Percentiles rank a stretch among this genome's conserved stretches.
phyloP scores from a whole-genome alignment of 768 basidiomycete genomes.

The Boletellus emodensis region DNA sequence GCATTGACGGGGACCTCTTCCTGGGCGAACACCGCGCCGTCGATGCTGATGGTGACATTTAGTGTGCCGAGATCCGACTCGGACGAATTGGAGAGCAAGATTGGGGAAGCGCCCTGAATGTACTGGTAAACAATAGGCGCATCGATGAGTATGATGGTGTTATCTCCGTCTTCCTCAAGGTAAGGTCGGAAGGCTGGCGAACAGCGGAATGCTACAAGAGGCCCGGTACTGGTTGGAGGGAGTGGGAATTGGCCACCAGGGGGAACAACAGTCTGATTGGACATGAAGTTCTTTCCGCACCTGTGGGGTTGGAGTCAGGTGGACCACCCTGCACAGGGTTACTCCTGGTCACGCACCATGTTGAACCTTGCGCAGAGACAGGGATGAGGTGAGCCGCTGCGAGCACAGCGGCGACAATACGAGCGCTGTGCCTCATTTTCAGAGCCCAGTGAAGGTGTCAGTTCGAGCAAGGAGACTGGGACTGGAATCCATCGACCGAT shows the following conservation, averaged over 20 bases:
- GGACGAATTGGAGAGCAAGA: slow-evolving; percentile 16
- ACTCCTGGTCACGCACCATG: slow-evolving; percentile 19
- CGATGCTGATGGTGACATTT: slow-evolving; percentile 32
- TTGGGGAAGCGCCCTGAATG: slow-evolving; percentile 33
- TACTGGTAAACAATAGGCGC: slow-evolving; percentile 34
- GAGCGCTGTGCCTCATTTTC: slow-evolving; percentile 17
- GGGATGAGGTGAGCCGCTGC: slow-evolving; percentile 6
- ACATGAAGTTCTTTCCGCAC: slow-evolving; percentile 51
- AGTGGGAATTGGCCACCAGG: slow-evolving; percentile 45
- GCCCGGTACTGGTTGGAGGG: slow-evolving; percentile 30
- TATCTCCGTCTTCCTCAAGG: slow-evolving; percentile 37
- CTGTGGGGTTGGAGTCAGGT: slow-evolving; percentile 22
- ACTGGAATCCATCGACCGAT: too few relatives aligned
- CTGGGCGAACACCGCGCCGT: slow-evolving; percentile 17
- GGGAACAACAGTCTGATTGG: slow-evolving; percentile 37
- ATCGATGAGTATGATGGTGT: slow-evolving; percentile 34
- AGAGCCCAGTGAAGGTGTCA: background rate
- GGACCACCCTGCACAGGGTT: background rate
- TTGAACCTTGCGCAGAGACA: slow-evolving; percentile 16
- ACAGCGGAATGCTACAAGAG: slow-evolving; percentile 46
- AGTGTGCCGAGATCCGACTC: slow-evolving; percentile 8
- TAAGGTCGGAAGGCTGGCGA: slow-evolving; percentile 46
- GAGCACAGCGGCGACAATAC: slow-evolving; percentile 6
- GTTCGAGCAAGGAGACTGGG: background rate
- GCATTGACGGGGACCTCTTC: slow-evolving; percentile 37